A percentile compares a stretch with the other conserved stretches of the same genome.
phyloP scores from a whole-genome alignment of 2,329 filamentous ascomycete species.

The Passalora sequoiae region DNA sequence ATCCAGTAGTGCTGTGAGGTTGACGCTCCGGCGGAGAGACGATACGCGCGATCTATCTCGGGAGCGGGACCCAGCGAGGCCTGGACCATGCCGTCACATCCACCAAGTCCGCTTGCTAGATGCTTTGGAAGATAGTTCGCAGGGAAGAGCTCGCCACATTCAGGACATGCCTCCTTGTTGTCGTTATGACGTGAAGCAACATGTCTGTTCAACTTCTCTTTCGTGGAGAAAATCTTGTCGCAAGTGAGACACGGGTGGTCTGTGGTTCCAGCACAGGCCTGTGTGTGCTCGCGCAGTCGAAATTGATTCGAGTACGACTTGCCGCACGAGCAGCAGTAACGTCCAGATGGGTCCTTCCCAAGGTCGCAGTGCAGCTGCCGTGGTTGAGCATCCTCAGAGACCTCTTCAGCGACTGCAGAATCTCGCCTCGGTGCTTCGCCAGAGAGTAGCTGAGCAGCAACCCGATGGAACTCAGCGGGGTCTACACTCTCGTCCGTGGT shows the following conservation, averaged over 20 bases:
- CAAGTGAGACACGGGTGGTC: slow-evolving; percentile 19
- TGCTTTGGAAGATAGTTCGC: slow-evolving; percentile 18
- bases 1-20: slow-evolving; percentile 22
- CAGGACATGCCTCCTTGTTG: slow-evolving; percentile 20
- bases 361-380: slow-evolving; percentile 20
- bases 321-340: slow-evolving; percentile 21
- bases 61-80: slow-evolving; percentile 9
- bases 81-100: slow-evolving; percentile 21
- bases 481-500: slow-evolving; percentile 19
- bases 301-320: slow-evolving; percentile 18
- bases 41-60: slow-evolving; percentile 12
- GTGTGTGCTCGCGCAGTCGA: slow-evolving; percentile 15
- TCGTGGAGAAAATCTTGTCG: slow-evolving; percentile 18
- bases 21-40: slow-evolving; percentile 4
- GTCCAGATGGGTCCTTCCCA: slow-evolving; percentile 15
- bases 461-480: slow-evolving; percentile 21
- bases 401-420: slow-evolving; percentile 10
- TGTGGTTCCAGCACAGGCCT: slow-evolving; percentile 16
- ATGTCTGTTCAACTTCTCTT: slow-evolving; percentile 11
- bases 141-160: slow-evolving; percentile 19
- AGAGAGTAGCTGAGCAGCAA: slow-evolving; percentile 20
- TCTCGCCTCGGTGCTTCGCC: slow-evolving; percentile 13
- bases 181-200: slow-evolving; percentile 14
- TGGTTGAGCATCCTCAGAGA: slow-evolving; percentile 3
- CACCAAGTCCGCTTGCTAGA: slow-evolving; percentile 19